phyloP scores from a whole-genome alignment of 78 protist genomes.

The Anaeramoeba ignava region DNA sequence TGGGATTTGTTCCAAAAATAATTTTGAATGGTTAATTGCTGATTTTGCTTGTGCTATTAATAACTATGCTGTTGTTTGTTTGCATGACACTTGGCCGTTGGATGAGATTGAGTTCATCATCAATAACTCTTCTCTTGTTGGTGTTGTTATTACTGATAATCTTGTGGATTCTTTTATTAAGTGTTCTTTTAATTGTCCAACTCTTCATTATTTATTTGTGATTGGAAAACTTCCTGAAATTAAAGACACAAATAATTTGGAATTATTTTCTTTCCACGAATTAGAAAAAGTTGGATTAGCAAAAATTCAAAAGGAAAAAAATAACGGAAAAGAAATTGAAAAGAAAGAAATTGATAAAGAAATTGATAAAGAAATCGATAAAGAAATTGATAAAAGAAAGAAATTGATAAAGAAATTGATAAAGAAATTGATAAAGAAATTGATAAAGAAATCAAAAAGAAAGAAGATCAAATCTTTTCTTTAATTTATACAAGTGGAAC shows the following conservation, averaged over 20 bases:
- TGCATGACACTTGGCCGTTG: not conserved
- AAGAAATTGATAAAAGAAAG: too few species aligned
- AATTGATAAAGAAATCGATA: too few species aligned
- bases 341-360: too few species aligned
- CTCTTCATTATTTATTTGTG: not conserved
- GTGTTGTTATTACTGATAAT: not conserved
- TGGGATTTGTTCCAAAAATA: not conserved
- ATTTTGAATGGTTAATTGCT: not conserved
- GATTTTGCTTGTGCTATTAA: not conserved
- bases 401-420: too few species aligned
- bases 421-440: too few species aligned
- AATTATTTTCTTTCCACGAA: too few species aligned
- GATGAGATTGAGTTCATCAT: not conserved
- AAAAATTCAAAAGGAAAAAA: too few species aligned
- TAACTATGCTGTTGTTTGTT: not conserved
- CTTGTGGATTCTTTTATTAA: not conserved
- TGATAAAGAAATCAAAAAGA: not conserved
- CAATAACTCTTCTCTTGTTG: not conserved
- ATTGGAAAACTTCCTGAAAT: too few species aligned
- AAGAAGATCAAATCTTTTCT: not conserved
- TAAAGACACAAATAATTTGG: too few species aligned
- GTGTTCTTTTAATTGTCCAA: not conserved
- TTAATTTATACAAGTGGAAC: not conserved
- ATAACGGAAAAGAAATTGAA: too few species aligned
- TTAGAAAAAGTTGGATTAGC: too few species aligned